These are phyloP conservation scores for Phaeotremella fagi DNA, from an alignment of 768 basidiomycete genomes.

Conservation along the genomic window DNA sequence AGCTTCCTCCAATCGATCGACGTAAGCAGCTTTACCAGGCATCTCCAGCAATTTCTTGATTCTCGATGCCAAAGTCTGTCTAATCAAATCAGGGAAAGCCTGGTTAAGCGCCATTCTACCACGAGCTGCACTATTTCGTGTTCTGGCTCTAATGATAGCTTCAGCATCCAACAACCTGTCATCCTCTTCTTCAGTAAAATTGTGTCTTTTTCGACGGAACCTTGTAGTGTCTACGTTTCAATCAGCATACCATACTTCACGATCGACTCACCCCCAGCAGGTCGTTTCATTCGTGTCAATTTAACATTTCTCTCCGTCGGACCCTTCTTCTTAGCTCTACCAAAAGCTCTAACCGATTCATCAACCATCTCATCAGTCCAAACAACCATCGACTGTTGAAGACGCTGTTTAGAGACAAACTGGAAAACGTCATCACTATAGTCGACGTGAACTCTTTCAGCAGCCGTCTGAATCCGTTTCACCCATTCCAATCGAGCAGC, in stretches of 20 bases:
- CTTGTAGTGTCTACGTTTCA: background rate
- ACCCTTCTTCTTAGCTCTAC: background rate
- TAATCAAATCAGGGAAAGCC: constrained; percentile 61
- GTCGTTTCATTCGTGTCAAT: background rate
- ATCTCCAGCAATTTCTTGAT: constrained; percentile 58
- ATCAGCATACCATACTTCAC: background rate
- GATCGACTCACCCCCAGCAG: background rate
- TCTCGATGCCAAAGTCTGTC: constrained; percentile 13
- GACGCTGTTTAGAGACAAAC: constrained; percentile 18
- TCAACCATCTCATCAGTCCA: constrained; percentile 15
- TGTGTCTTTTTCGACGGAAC: constrained; percentile 59
- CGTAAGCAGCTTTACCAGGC: constrained; percentile 68
- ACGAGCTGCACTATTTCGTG: constrained; percentile 53
- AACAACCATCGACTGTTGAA: constrained; percentile 1
- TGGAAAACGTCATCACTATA: constrained; percentile 13
- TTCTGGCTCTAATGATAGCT: constrained; percentile 74
- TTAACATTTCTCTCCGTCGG: background rate
- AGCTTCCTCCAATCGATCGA: constrained; percentile 69
- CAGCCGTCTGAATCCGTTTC: constrained; percentile 9
- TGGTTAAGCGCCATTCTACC: constrained; percentile 71
- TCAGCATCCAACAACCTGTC: constrained; percentile 81
- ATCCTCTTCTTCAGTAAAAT: constrained; percentile 81
- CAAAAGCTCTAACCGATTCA: constrained; percentile 13
- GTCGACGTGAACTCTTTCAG: background rate
- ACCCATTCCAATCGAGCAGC: constrained; percentile 25